Evolutionary conservation across 148 eudicot genomes (phyloP), one percentile per base, ranked within the genome.

Genomic region (Talinum fruticosum): DNA sequence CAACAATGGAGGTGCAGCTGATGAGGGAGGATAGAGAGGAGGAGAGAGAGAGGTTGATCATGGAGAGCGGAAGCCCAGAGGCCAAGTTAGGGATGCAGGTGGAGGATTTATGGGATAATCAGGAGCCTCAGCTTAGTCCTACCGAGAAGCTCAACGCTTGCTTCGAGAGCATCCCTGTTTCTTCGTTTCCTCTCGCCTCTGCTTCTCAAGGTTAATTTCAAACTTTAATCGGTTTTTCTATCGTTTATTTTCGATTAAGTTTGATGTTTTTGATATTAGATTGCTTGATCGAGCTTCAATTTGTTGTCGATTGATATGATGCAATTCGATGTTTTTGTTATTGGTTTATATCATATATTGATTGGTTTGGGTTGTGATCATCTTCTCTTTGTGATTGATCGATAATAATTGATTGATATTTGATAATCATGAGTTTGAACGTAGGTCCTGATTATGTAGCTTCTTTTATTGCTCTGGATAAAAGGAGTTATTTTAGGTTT

Each of bases 71-170:
- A 72, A 88, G 96, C 71, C 98, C 97, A 57, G 98, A 95, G 49
- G 97, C 96, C 2, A 89, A 82, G 75, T 21, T 95, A 47, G 98
- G 98, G 70, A 85, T 80, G 87, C 81, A 78, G 69, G 98, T 95
- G 16, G 98, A 89, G 79, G 96, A 95, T 86, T 79, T 95, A 26
- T 95, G 98, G 98, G 98, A 95, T 72, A 64, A 66, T 24, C 85
- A 80, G 32, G 96, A 88, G 70, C 81, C 94, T 1, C 91, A 91
- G 72, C 83, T 95, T 4, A 85, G 87, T 74, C 98, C 97, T 24
- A 89, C 91, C 73, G 98, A 95, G 77, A 95, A 95, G 79, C 92
- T 95, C 24, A 95, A 95, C 76, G 93, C 97, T 66, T 95, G 98
- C 74, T 95, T 95, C 79, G 98, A 95, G 79, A 83, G 86, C 73